Evolutionary conservation across 108 stramenopile species (phyloP), one percentile per base, ranked within the genome.

Genomic region (Fistulifera solaris): DNA sequence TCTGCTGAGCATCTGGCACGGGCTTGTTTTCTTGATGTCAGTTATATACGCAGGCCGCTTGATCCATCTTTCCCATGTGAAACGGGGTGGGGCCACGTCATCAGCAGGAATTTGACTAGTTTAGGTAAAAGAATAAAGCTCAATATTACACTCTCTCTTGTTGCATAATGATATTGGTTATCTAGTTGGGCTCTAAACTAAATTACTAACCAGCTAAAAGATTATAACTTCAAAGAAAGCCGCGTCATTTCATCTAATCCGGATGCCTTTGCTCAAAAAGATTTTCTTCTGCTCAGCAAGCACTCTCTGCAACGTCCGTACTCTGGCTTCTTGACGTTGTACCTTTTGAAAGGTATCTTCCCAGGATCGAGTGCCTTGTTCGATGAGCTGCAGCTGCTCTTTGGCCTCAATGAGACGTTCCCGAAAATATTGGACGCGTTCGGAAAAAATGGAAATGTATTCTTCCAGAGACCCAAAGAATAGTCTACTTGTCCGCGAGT

Each of bases 41-140:
- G 54, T 81, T 16, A 58, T 82, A 1, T 66, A 77, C 23, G 74
- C 79, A 52, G 55, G 75, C 14, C 60, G 82, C 15, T 40, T 88
- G 35, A 27, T 87, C 5, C 54, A 66, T 31, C 84, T 77, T 62
- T 73, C 80, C 22, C 79, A 81, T 51, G 55, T 85, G 47, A 53
- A 56, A 50, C 49, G 49, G 31, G 31, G 8, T 35, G 8, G 6
- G 31, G 3, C 31, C 31, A 35, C 31, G 31, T 35, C 8, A 35
- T 35, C 31, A 8, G 31, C 31, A 35, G 31, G 31, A 3, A 6
- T 8, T 35, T 35, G 31, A 35, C 31, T 6, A 8, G 31, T 8
- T 35, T 8, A 35, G 31, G 31, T 6, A 35, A 8, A 35, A 35
- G n/a, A n/a, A n/a, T n/a, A n/a, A n/a, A n/a, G n/a, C n/a, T n/a